Base-by-base conservation (phyloP, 2,329 filamentous ascomycete species). In the Ceratocystis cacaofunesta region DNA sequence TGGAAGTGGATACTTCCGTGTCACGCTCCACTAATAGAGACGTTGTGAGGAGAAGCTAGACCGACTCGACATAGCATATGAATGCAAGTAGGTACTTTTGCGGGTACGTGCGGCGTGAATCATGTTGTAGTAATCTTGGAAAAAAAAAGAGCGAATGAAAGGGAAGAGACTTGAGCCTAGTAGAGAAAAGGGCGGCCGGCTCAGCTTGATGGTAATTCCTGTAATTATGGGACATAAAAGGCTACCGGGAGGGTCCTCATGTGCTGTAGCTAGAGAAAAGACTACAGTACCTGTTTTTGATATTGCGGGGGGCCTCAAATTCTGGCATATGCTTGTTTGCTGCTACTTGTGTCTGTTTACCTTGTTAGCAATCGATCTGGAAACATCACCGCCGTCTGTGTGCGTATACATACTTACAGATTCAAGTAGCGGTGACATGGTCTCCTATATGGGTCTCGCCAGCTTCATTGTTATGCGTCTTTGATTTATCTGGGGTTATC, bases 1-100 rank as follows among this genome's bases (percentile, higher is more conserved):
- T 57, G 52, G 52, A 57, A 30, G 52, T 57, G 52, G 52, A 57
- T 57, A 28, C 52, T 30, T 57, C 36, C 52, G 52, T 57, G 52
- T 57, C 52, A 57, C 52, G 52, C 52, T 28, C 52, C 52, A 57
- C 52, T 32, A 12, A 17, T 28, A 30, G 28, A 32, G 10, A 41
- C 3, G 36, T 41, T 41, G 12, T 41, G 36, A 41, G 36, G 36
- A 41, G 36, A 41, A 41, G 36, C 36, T 41, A 41, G 36, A 41
- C 36, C 36, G 36, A 41, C 36, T 41, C 36, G 12, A 41, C 36
- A 15, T 41, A 25, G 8, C 5, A 55, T 25, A 15, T 28, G 32
- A 15, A 41, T 41, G 36, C 10, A 41, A 41, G 10, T 12, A 41
- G 36, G 36, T 41, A 41, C 36, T 25, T 28, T 32, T 57, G 22